Evolutionary conservation across 495 filamentous ascomycete genomes (phyloP), one percentile per base, ranked within the genome.

Genomic region (Penicillium macrosclerotiorum): DNA sequence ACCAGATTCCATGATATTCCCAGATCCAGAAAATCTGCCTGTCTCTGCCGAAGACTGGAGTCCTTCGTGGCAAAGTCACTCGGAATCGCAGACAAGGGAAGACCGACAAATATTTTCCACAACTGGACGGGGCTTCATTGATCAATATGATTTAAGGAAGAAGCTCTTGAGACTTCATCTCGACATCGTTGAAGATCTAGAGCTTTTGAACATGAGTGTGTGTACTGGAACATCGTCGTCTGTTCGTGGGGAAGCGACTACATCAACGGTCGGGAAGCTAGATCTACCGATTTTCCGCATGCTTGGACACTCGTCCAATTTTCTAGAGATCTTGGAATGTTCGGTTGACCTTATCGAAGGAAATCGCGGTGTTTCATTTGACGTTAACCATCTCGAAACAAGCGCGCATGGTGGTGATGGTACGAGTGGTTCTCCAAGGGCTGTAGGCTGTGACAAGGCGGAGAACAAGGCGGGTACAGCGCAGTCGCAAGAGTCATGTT

Each of bases 241-340:
- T 2, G 8, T 53, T 8, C n/a, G 45, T 3, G 29, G 32, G 3
- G 46, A 42, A 8, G 25, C 25, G 1, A 23, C 26, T 1, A 34
- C 16, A 8, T 12, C 48, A 1, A 24, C 36, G 1, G 14, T 41
- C 8, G 32, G 34, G 2, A 54, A 40, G 11, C 36, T 60, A 0
- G 41, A 57, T 13, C 22, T 60, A 17, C 59, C 57, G 3, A 47
- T 60, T 8, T 48, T 36, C 31, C 59, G 53, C 9, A 47, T 57
- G 19, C 37, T 60, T 31, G 36, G 36, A 12, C 53, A 63, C 24
- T 57, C 59, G 0, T 42, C 44, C 5, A 25, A 48, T 14, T 48
- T 63, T 11, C 32, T 60, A n/a, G 36, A 41, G 12, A 50, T 60
- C 0, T 8, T 63, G 13, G 31, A 42, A 4, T 40, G 36, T 13